Evolutionary conservation across 1,139 yeast genomes (phyloP), one percentile per base, ranked within the genome.

Genomic region (Yamadazyma spencermartinsiae): DNA sequence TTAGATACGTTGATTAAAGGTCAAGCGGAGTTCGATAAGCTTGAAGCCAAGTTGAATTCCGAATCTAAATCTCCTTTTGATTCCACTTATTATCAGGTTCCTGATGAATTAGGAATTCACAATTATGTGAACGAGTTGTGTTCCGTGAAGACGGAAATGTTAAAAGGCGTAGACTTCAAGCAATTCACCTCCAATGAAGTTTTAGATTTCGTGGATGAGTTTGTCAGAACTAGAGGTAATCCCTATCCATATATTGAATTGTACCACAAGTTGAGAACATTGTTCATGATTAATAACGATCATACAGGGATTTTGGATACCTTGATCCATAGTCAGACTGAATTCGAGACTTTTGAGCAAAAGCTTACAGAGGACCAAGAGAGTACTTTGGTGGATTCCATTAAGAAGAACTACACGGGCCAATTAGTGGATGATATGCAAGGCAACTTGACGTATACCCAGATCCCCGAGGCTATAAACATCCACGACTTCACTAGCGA

Each of bases 291-390:
- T 13, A 66, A 67, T 44, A 60, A 61, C 12, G 63, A 62, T 2
- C 45, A 60, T 37, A 61, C 71, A 3, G 60, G 51, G 15, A 53
- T 62, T 10, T 55, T 68, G 46, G 73, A 68, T 41, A 52, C 61
- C 2, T 49, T 66, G 4, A 41, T 63, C 26, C 45, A 46, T 6
- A 57, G 56, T 18, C 61, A 60, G 38, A 36, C 40, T 4, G 60
- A 51, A 10, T 57, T 62, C 38, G 56, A 52, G 5, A 39, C 44
- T 11, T 46, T 59, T 28, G 65, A 60, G 38, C 40, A 43, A 17
- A 49, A 50, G 25, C 12, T 24, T 11, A 11, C 26, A 23, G 7
- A 39, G 31, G 12, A 16, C 37, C 17, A 34, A 37, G 18, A 17
- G 3, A 25, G 32, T 4, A 17, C 20, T 40, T 17, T 38, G 38